These are phyloP conservation scores for Claviceps arundinis DNA, from an alignment of 2,329 filamentous ascomycete species.

Conservation along the genomic window DNA sequence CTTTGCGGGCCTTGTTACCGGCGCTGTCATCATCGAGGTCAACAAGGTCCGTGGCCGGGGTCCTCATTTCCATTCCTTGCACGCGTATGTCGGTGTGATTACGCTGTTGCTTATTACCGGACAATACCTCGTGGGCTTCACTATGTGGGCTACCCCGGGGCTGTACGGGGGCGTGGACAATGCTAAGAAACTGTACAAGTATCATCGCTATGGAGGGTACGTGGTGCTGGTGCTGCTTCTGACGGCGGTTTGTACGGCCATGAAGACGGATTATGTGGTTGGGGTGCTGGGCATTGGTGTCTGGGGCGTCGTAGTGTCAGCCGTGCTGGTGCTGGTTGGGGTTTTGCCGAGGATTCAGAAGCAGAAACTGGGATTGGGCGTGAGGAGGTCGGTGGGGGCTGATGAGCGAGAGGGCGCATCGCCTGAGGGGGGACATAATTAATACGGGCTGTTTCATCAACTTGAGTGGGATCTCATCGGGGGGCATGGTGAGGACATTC, in stretches of 20 bases:
- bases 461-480: no score
- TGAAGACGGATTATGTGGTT: conserved; percentile 60
- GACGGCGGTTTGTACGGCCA: conserved; percentile 61
- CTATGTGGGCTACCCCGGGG: conserved; percentile 62
- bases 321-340: conserved; percentile 54
- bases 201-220: conserved; percentile 72
- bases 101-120: conserved; percentile 56
- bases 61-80: conserved; percentile 64
- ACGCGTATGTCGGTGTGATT: conserved; percentile 70
- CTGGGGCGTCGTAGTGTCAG: conserved; percentile 60
- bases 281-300: conserved; percentile 56
- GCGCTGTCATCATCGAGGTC: conserved; percentile 60
- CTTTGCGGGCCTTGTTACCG: conserved; percentile 47
- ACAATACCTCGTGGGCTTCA: conserved; percentile 69
- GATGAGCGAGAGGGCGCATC: background rate
- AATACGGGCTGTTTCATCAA: no score
- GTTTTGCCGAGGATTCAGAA: conserved; percentile 68
- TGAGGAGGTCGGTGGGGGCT: background rate
- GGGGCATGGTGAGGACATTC: no score
- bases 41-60: conserved; percentile 64
- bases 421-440: no score
- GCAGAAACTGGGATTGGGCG: conserved; percentile 40
- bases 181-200: conserved; percentile 80
- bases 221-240: conserved; percentile 55
- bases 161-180: conserved; percentile 68